Evolutionary conservation across 2,329 filamentous ascomycete species (phyloP), one percentile per base, ranked within the genome.

Genomic region (Phaeosphaeria sp.): DNA sequence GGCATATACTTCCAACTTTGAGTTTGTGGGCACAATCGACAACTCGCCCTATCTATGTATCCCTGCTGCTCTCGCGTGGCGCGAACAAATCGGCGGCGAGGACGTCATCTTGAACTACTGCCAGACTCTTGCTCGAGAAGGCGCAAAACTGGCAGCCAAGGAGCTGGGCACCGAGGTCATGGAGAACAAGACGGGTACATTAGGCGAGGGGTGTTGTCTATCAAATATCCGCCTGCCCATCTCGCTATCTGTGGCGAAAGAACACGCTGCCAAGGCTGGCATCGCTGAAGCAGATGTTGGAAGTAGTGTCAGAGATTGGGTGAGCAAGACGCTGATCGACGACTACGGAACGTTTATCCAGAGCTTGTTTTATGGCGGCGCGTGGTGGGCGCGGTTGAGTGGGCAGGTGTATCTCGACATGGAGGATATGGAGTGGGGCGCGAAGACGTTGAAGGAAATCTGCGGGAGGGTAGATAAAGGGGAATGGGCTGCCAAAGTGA

Each of bases 351-450:
- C 92, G 0, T 94, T 92, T 68, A 77, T 95, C 51, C 82, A 88
- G 0, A 71, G 90, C 2, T 87, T 87, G 56, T 76, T 83, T 9
- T 87, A 93, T 64, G 82, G 78, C 0, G 84, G 83, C 0, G 82
- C 82, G 52, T 85, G 89, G 73, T 97, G 90, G 90, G 81, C 84
- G 0, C 81, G 94, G 49, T 70, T 96, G 48, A 93, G 90, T 72
- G 91, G 86, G 15, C 93, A 97, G 81, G 84, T 95, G 0, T 98
- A 95, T 73, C 78, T 97, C n/a, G 91, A 92, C 23, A 73, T 89
- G 63, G 82, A 82, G 13, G 93, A 97, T 75, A 97, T 95, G 71
- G 85, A 89, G 72, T 91, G 86, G 85, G 83, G 84, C 3, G 91
- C 83, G 0, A 72, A 80, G 50, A 79, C 84, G 9, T 74, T 95